phyloP scores from a whole-genome alignment of 2,329 filamentous ascomycete species.

The Trichophyton schoenleinii region DNA sequence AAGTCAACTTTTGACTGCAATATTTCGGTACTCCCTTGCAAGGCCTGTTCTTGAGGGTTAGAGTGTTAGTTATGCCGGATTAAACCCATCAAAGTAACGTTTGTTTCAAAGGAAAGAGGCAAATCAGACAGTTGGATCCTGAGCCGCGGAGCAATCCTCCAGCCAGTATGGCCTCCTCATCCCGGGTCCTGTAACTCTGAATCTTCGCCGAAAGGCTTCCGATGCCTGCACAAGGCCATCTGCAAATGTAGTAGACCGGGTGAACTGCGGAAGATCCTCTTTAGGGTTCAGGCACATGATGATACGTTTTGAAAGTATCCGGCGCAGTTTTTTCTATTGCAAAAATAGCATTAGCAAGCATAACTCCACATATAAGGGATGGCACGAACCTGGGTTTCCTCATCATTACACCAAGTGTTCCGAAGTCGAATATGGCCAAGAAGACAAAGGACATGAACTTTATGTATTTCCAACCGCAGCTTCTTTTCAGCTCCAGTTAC shows the following conservation, averaged over 20 bases:
- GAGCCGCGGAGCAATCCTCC: constrained; percentile 49
- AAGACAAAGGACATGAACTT: constrained; percentile 71
- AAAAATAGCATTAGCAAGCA: background rate
- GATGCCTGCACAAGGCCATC: constrained; percentile 61
- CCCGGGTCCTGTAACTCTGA: constrained; percentile 58
- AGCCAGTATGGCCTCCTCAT: constrained; percentile 63
- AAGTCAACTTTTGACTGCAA: constrained; percentile 63
- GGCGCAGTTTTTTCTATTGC: constrained; percentile 39
- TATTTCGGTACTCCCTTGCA: constrained; percentile 48
- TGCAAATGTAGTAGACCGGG: constrained; percentile 61
- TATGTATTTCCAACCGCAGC: constrained; percentile 64
- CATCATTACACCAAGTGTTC: constrained; percentile 82
- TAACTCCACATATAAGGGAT: background rate
- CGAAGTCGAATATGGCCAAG: constrained; percentile 63
- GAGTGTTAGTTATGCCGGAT: background rate
- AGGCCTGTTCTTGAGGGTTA: constrained; percentile 6
- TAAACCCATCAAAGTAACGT: background rate
- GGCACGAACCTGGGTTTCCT: constrained; percentile 45
- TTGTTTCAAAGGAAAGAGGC: constrained; percentile 7
- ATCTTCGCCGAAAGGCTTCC: constrained; percentile 56
- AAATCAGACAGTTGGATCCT: constrained; percentile 36
- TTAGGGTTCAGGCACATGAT: constrained; percentile 57
- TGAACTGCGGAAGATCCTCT: constrained; percentile 57
- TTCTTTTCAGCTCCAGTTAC: constrained; percentile 46
- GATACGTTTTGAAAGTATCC: constrained; percentile 54